Evolutionary conservation across 495 filamentous ascomycete species (phyloP).

Genomic region (Clavariopsis aquatica): DNA sequence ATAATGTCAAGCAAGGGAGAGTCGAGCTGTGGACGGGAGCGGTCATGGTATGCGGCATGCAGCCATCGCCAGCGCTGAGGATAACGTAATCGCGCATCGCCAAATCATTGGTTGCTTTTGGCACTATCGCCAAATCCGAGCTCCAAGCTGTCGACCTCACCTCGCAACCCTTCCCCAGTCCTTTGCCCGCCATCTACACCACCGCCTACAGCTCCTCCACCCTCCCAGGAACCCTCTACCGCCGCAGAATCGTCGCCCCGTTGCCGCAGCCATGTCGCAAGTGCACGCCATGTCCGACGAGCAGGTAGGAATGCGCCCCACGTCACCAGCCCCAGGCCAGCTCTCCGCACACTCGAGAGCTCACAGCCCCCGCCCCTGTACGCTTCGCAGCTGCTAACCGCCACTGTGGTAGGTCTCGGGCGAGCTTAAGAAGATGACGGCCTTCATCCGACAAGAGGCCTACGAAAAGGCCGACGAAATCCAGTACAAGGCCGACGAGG

Average conservation of each 20-base stretch:
- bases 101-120: conserved; percentile 8
- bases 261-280: conserved; percentile 74
- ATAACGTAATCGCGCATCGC: conserved; percentile 9
- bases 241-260: background rate
- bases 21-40: no score
- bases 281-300: conserved; percentile 93
- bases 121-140: conserved; percentile 18
- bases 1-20: no score
- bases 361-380: conserved; percentile 18
- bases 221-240: background rate
- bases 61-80: background rate
- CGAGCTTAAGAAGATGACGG: conserved; percentile 99
- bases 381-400: conserved; percentile 15
- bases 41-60: no score
- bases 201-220: background rate
- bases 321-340: conserved; percentile 2
- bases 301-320: conserved; percentile 63
- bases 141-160: conserved; percentile 13
- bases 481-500: conserved; percentile 94
- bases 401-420: conserved; percentile 66
- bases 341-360: conserved; percentile 21
- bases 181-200: conserved; percentile 9
- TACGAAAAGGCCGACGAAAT: conserved; percentile 96
- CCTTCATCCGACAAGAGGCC: conserved; percentile 99
- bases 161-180: conserved; percentile 1